Percentiles rank a stretch among this genome's conserved stretches.
phyloP scores from a whole-genome alignment of 148 eudicot species.

The Rhododendron griersonianum region DNA sequence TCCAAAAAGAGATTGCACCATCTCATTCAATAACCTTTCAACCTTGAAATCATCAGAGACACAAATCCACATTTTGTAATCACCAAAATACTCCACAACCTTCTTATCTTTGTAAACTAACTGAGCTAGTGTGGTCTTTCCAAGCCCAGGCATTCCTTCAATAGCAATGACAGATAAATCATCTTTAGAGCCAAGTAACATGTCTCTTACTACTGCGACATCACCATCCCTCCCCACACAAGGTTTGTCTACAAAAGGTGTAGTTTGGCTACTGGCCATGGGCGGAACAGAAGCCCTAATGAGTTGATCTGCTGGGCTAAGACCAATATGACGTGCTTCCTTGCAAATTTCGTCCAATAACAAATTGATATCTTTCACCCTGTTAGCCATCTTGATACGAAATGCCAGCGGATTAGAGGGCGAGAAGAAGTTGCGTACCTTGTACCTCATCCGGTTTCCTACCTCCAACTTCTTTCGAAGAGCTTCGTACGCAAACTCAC shows the following conservation, averaged over 20 bases:
- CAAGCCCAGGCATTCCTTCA: not conserved
- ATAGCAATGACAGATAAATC: not conserved
- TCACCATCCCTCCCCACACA: conserved; percentile 9
- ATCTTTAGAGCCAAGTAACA: not conserved
- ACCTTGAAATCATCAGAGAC: not conserved
- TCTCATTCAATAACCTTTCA: not conserved
- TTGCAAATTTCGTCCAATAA: not conserved
- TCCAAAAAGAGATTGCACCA: not conserved
- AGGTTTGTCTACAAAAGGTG: not conserved
- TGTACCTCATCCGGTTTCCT: not conserved
- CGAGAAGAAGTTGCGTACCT: not conserved
- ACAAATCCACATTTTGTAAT: not conserved
- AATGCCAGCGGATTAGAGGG: too few species aligned
- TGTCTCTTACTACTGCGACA: not conserved
- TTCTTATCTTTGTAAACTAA: not conserved
- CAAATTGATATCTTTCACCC: not conserved
- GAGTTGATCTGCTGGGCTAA: not conserved
- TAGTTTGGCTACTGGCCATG: not conserved
- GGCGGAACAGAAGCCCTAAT: not conserved
- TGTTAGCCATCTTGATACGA: too few species aligned
- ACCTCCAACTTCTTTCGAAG: not conserved
- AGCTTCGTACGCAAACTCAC: not conserved
- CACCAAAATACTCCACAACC: not conserved
- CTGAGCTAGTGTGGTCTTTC: not conserved
- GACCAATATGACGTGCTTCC: not conserved